Conservation (phyloP, 164 flowering plant genomes). For the Vitis riparia region DNA sequence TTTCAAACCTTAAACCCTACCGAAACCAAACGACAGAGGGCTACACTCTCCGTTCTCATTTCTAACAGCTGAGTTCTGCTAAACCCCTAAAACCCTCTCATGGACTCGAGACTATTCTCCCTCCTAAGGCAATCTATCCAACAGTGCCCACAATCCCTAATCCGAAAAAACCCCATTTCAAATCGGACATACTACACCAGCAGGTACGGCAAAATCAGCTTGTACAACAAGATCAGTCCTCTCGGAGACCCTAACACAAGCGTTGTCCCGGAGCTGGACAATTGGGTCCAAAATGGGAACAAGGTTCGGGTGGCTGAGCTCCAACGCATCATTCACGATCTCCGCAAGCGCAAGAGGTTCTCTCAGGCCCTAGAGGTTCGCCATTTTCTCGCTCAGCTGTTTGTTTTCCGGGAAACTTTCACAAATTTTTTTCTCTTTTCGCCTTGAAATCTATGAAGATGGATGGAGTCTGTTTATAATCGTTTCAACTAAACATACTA, state of each 20-base stretch:
- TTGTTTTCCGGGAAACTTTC: not conserved
- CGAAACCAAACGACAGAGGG: not conserved
- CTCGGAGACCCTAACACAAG: slow-evolving; percentile 46
- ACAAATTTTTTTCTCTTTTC: too few species aligned
- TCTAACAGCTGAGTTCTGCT: not conserved
- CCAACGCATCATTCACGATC: slow-evolving; percentile 59
- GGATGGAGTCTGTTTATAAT: too few species aligned
- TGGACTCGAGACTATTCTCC: slow-evolving; percentile 12
- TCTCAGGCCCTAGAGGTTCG: slow-evolving; percentile 78
- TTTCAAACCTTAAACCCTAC: too few species aligned
- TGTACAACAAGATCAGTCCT: slow-evolving; percentile 62
- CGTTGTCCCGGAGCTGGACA: slow-evolving; percentile 60
- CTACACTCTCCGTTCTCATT: not conserved
- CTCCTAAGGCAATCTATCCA: not conserved
- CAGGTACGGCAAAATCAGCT: slow-evolving; percentile 19
- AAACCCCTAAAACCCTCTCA: slow-evolving; percentile 1
- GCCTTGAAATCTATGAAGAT: too few species aligned
- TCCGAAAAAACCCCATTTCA: slow-evolving; percentile 4
- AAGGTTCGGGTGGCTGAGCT: slow-evolving; percentile 49
- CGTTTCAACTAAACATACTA: too few species aligned
- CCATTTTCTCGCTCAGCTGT: not conserved
- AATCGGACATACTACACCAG: slow-evolving; percentile 34
- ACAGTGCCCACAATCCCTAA: slow-evolving; percentile 4
- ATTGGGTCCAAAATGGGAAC: slow-evolving; percentile 54
- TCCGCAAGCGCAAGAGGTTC: slow-evolving; percentile 68